A percentile compares a stretch with the other conserved stretches of the same genome.
phyloP scores from a whole-genome alignment of 768 basidiomycete genomes.

The Kwoniella europaea region DNA sequence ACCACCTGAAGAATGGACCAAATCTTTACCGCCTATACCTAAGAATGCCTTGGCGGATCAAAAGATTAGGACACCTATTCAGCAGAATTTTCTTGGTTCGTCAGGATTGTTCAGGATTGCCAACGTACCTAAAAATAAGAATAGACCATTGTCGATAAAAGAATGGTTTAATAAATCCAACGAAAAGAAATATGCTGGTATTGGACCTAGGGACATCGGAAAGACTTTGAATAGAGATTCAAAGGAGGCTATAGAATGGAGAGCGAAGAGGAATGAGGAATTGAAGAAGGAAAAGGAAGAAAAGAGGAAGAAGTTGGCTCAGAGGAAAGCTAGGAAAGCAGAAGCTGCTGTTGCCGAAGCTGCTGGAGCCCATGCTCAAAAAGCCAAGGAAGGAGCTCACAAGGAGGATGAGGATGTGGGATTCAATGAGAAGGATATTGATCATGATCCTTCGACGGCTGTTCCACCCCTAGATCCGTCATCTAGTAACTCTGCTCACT shows the following conservation, averaged over 20 bases:
- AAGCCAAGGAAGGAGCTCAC: neutral
- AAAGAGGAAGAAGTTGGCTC: slow-evolving; percentile 28
- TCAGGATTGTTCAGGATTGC: slow-evolving; percentile 86
- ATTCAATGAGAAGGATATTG: neutral
- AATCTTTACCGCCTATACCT: slow-evolving; percentile 72
- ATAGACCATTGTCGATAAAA: slow-evolving; percentile 50
- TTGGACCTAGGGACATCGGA: slow-evolving; percentile 49
- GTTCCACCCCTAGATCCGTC: slow-evolving; percentile 39
- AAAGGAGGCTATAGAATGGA: slow-evolving; percentile 36
- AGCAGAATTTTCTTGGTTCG: slow-evolving; percentile 85
- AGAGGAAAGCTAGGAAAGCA: slow-evolving; percentile 21
- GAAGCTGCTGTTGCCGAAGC: slow-evolving; percentile 10
- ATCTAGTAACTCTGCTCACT: slow-evolving; percentile 40
- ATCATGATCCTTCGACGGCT: neutral
- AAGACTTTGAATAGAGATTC: slow-evolving; percentile 37
- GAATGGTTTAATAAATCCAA: slow-evolving; percentile 57
- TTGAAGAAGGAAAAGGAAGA: slow-evolving; percentile 63
- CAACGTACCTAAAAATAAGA: slow-evolving; percentile 76
- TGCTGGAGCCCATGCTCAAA: neutral
- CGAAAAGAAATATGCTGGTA: slow-evolving; percentile 37
- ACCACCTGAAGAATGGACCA: slow-evolving; percentile 89
- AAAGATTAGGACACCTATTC: slow-evolving; percentile 86
- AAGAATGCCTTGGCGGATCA: slow-evolving; percentile 70
- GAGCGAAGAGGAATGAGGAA: slow-evolving; percentile 20
- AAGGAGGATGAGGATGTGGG: neutral